phyloP scores from a whole-genome alignment of 257 asterid genomes.

The Solanum chiquidenum region DNA sequence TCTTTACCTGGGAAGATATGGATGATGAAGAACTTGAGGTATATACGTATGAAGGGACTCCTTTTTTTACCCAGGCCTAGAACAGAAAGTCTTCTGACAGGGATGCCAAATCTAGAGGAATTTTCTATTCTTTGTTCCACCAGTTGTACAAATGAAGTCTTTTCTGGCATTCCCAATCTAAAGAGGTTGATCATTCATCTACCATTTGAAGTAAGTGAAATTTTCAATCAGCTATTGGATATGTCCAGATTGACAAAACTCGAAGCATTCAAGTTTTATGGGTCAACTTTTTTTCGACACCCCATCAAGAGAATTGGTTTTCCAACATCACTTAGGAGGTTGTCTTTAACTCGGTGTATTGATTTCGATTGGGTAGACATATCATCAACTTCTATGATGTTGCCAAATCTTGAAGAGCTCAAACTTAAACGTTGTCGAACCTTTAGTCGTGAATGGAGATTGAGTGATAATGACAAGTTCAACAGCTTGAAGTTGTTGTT shows the following conservation, averaged over 20 bases:
- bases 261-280: not conserved
- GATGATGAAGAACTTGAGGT: not conserved
- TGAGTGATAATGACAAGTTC: not conserved
- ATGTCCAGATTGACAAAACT: not conserved
- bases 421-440: not conserved
- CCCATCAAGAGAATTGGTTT: not conserved
- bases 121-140: not conserved
- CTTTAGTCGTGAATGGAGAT: not conserved
- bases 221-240: accelerated
- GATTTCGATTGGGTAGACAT: not conserved
- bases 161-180: not conserved
- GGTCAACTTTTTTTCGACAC: not conserved
- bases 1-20: not conserved
- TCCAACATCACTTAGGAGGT: not conserved
- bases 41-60: not conserved
- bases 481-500: not conserved
- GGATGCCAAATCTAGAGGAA: not conserved
- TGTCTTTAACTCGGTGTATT: not conserved
- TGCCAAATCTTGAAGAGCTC: not conserved
- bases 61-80: not conserved
- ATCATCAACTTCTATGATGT: not conserved
- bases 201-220: accelerated
- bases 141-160: not conserved
- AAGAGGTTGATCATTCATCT: not conserved
- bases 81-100: not conserved